These are phyloP conservation scores for Pyrus pyrifolia DNA, from an alignment of 306 rosid genomes.

Conservation along the genomic window DNA sequence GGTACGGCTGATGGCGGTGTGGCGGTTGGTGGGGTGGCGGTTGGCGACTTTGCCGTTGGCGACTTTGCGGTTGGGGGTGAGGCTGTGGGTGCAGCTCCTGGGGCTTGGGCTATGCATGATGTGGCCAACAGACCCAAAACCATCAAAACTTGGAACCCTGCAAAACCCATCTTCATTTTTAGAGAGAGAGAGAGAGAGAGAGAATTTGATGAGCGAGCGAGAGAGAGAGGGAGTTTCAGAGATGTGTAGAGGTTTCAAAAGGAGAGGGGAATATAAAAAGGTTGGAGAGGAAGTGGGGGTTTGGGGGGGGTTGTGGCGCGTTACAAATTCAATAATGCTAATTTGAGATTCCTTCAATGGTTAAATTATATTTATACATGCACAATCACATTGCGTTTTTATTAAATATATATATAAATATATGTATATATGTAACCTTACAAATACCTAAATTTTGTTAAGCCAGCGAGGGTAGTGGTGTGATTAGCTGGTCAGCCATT, in stretches of 20 bases:
- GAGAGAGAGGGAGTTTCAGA: neutral
- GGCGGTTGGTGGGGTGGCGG: neutral
- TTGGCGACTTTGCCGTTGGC: slow-evolving; percentile 14
- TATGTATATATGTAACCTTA: neutral
- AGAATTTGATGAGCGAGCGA: neutral
- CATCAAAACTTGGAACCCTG: slow-evolving; percentile 35
- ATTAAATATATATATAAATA: neutral
- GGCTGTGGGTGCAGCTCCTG: slow-evolving; percentile 22
- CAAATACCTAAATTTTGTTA: neutral
- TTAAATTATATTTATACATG: neutral
- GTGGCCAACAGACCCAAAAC: slow-evolving; percentile 57
- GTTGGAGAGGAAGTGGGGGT: slow-evolving; percentile 7
- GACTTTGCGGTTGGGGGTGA: slow-evolving; percentile 25
- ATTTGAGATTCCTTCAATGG: slow-evolving; percentile 37
- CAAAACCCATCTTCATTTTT: slow-evolving; percentile 37
- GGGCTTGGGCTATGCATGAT: slow-evolving; percentile 72
- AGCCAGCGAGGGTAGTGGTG: slow-evolving; percentile 24
- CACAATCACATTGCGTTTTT: neutral
- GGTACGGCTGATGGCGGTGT: slow-evolving; percentile 23
- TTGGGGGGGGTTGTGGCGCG: slow-evolving; percentile 12
- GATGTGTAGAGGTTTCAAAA: neutral
- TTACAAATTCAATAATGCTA: slow-evolving; percentile 26
- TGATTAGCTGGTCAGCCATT: slow-evolving; percentile 24
- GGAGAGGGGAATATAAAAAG: slow-evolving; percentile 33
- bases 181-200: neutral